Conservation (phyloP, 169 alveolate species). For the Pseudocohnilembus persalinus region DNA sequence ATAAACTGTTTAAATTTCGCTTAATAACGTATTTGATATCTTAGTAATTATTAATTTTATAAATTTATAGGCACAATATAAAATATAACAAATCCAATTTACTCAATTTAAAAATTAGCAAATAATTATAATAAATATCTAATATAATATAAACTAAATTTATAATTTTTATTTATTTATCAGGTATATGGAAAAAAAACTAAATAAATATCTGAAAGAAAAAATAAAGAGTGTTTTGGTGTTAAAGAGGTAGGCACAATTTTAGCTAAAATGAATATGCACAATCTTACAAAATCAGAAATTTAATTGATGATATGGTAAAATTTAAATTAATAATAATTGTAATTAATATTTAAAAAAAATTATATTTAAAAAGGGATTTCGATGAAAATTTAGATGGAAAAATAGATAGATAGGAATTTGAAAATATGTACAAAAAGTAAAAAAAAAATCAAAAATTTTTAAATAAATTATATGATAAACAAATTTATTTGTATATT, state of each 20-base stretch:
- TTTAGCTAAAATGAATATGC: not conserved
- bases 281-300: not conserved
- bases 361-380: not conserved
- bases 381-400: not conserved
- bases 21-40: not conserved
- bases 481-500: too few relatives aligned
- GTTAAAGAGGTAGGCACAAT: not conserved
- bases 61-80: too few relatives aligned
- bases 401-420: not conserved
- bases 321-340: too few relatives aligned
- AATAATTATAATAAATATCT: too few relatives aligned
- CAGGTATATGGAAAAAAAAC: not conserved
- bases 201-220: not conserved
- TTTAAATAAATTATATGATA: too few relatives aligned
- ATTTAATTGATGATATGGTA: not conserved
- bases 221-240: not conserved
- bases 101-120: too few relatives aligned
- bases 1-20: not conserved
- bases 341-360: too few relatives aligned
- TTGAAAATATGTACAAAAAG: not conserved
- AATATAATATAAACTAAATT: not conserved
- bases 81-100: too few relatives aligned
- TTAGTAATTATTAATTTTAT: not conserved
- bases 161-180: too few relatives aligned
- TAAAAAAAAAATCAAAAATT: too few relatives aligned